Conservation (phyloP, 495 filamentous ascomycete species). For the Arthonia radiata region DNA sequence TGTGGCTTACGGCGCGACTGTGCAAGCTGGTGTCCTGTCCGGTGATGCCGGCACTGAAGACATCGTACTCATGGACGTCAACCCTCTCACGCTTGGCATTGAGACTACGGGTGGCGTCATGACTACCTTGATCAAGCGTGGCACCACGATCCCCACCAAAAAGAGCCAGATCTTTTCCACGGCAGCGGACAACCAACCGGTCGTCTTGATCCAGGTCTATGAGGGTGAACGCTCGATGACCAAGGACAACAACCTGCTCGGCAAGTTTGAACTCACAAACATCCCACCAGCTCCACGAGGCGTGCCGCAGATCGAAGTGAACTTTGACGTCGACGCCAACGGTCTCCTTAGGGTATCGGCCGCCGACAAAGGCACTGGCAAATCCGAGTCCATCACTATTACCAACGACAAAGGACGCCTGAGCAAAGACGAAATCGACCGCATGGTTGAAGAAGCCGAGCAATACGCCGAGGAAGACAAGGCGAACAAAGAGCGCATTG, state of each 20-base stretch:
- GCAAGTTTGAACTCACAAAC: slow-evolving; percentile 92
- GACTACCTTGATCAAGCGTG: slow-evolving; percentile 90
- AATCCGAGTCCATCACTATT: slow-evolving; percentile 88
- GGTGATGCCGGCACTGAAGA: slow-evolving; percentile 55
- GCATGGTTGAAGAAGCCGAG: slow-evolving; percentile 93
- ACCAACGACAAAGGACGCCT: slow-evolving; percentile 97
- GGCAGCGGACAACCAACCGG: slow-evolving; percentile 92
- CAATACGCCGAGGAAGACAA: slow-evolving; percentile 98
- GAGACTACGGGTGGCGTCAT: slow-evolving; percentile 97
- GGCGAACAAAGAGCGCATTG: slow-evolving; percentile 79
- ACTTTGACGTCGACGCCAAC: slow-evolving; percentile 93
- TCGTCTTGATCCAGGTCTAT: slow-evolving; percentile 89
- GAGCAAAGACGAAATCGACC: slow-evolving; percentile 88
- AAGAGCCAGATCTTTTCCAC: slow-evolving; percentile 98
- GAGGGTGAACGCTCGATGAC: slow-evolving; percentile 93
- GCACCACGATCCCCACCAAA: slow-evolving; percentile 85
- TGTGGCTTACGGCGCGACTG: slow-evolving; percentile 89
- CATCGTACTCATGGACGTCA: slow-evolving; percentile 91
- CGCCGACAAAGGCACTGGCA: slow-evolving; percentile 90
- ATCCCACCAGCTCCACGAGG: slow-evolving; percentile 88
- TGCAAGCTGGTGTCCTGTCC: slow-evolving; percentile 87
- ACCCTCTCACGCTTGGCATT: slow-evolving; percentile 92
- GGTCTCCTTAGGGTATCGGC: slow-evolving; percentile 92
- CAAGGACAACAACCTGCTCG: slow-evolving; percentile 88
- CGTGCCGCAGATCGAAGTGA: slow-evolving; percentile 94